Percentiles rank a stretch among this genome's conserved stretches.
These are phyloP conservation scores for Macrotyloma uniflorum DNA, from an alignment of 306 rosid genomes.

Conservation along the genomic window DNA sequence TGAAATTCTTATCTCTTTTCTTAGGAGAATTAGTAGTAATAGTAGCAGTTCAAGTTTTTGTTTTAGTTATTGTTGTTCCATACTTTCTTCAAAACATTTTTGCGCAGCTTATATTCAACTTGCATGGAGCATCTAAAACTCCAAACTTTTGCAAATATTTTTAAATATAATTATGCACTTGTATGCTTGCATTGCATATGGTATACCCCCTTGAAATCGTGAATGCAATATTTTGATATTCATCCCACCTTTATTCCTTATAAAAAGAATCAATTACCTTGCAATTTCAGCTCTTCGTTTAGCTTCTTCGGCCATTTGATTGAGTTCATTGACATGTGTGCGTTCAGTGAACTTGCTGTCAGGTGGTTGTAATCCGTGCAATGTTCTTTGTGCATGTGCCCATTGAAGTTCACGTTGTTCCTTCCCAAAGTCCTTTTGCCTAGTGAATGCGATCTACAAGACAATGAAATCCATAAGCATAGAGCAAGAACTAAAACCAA, in stretches of 20 bases:
- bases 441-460: constrained; percentile 92
- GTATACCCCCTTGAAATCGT: not conserved
- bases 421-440: constrained; percentile 98
- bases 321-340: constrained; percentile 82
- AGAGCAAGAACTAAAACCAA: constrained; percentile 3
- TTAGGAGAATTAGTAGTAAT: too few species aligned
- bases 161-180: not conserved
- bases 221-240: not conserved
- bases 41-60: too few species aligned
- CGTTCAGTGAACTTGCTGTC: constrained; percentile 86
- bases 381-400: constrained; percentile 97
- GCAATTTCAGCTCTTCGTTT: constrained; percentile 98
- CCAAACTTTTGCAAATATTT: not conserved
- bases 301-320: constrained; percentile 98
- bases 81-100: too few species aligned
- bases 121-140: not conserved
- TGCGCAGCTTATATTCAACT: not conserved
- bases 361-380: constrained; percentile 89
- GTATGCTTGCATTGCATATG: not conserved
- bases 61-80: too few species aligned
- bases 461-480: constrained; percentile 30
- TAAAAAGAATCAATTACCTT: constrained; percentile 51
- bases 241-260: not conserved
- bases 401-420: constrained; percentile 98
- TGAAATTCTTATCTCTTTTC: too few species aligned